Evolutionary conservation across 164 flowering plant genomes (phyloP).

Genomic region (Litsea cubeba): DNA sequence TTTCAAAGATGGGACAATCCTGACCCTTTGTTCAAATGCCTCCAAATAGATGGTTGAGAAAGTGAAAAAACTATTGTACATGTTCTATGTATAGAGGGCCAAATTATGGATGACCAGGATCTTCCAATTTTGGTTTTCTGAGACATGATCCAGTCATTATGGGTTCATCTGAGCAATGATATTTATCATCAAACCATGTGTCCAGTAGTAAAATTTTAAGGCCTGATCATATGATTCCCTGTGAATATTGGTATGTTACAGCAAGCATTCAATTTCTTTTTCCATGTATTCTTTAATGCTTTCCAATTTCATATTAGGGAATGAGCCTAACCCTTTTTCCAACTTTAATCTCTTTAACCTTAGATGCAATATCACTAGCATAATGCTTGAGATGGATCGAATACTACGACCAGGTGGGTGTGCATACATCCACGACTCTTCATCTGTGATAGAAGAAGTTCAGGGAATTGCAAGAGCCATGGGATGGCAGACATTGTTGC

Average conservation of each 20-base stretch:
- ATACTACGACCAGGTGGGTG: conserved; percentile 74
- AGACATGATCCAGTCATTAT: too few relatives aligned
- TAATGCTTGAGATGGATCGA: conserved; percentile 85
- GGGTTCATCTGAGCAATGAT: too few relatives aligned
- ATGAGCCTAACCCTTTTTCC: neutral
- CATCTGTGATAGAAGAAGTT: conserved; percentile 42
- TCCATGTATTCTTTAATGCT: neutral
- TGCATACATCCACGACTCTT: conserved; percentile 57
- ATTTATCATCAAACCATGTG: too few relatives aligned
- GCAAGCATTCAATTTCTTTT: neutral
- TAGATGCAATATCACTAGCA: conserved; percentile 61
- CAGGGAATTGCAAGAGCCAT: conserved; percentile 46
- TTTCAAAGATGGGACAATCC: neutral
- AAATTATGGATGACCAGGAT: too few relatives aligned
- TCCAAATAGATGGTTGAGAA: neutral
- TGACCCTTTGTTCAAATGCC: neutral
- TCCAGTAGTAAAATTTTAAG: too few relatives aligned
- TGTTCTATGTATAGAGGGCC: too few relatives aligned
- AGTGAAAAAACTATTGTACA: too few relatives aligned
- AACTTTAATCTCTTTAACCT: conserved; percentile 7
- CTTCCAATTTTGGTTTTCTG: too few relatives aligned
- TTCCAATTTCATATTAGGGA: neutral
- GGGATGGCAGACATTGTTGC: conserved; percentile 49
- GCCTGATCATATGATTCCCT: too few relatives aligned
- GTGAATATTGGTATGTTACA: too few relatives aligned